Conservation (phyloP, 768 basidiomycete genomes). For the Tulasnella sp. region DNA sequence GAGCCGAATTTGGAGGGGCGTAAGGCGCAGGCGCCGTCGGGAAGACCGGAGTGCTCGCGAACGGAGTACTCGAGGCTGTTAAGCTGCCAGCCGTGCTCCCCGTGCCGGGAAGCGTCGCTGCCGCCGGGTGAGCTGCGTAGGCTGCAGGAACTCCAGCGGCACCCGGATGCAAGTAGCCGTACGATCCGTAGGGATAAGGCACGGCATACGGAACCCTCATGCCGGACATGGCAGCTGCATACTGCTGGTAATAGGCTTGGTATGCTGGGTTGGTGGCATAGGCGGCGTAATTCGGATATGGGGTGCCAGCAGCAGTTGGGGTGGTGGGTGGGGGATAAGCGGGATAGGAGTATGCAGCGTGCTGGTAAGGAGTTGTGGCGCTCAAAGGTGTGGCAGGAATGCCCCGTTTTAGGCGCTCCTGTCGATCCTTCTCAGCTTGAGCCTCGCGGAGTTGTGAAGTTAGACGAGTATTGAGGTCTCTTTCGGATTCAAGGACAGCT, state of each 20-base stretch:
- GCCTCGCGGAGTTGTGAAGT: conserved; percentile 59
- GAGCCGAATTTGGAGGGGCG: conserved; percentile 35
- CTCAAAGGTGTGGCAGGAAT: not conserved
- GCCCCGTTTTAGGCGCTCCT: conserved; percentile 65
- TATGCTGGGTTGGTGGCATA: conserved; percentile 21
- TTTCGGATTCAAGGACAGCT: conserved; percentile 60
- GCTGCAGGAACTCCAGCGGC: not conserved
- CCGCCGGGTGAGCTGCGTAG: not conserved
- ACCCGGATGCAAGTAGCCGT: conserved; percentile 7
- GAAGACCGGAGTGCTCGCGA: conserved; percentile 12
- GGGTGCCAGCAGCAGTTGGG: not conserved
- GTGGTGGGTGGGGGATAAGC: conserved; percentile 9
- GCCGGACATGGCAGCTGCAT: conserved; percentile 17
- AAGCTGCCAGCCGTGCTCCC: conserved; percentile 32
- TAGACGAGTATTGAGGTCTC: conserved; percentile 54
- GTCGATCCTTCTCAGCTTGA: conserved; percentile 59
- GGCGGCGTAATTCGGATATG: conserved; percentile 10
- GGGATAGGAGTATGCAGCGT: conserved; percentile 8
- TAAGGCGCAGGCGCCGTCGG: conserved; percentile 34
- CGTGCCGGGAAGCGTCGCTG: not conserved
- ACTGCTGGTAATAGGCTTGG: conserved; percentile 23
- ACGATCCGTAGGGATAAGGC: conserved; percentile 15
- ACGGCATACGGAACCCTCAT: conserved; percentile 18
- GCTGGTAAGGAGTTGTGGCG: conserved; percentile 1
- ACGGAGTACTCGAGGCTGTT: conserved; percentile 30